Evolutionary conservation across 495 filamentous ascomycete genomes (phyloP).

Genomic region (Aspergillus cristatus): DNA sequence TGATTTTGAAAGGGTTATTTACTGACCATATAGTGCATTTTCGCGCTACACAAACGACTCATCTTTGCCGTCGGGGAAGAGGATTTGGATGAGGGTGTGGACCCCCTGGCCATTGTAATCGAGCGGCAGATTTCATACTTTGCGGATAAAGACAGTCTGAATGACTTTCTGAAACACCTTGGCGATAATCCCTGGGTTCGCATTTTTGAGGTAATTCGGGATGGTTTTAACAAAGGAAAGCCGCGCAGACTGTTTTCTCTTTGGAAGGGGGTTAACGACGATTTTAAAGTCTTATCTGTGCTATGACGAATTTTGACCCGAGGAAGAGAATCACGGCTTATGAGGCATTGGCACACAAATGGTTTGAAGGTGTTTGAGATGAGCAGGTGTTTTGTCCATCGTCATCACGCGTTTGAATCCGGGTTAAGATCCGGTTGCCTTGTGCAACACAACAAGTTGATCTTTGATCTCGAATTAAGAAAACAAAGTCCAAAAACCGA

Average conservation of each 20-base stretch:
- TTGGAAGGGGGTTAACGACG: slow-evolving; percentile 25
- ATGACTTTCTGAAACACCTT: slow-evolving; percentile 24
- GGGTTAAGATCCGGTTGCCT: too few relatives aligned
- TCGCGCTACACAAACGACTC: slow-evolving; percentile 17
- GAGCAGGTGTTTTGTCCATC: too few relatives aligned
- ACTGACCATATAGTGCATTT: slow-evolving; percentile 30
- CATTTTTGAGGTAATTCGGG: slow-evolving; percentile 20
- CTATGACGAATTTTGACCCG: slow-evolving; percentile 18
- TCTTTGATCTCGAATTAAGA: too few relatives aligned
- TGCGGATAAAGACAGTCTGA: slow-evolving; percentile 30
- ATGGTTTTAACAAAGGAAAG: slow-evolving; percentile 26
- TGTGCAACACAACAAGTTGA: too few relatives aligned
- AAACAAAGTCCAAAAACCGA: too few relatives aligned
- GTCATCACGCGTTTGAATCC: too few relatives aligned
- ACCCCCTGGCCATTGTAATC: slow-evolving; percentile 36
- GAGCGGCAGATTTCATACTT: slow-evolving; percentile 43
- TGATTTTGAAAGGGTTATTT: not conserved
- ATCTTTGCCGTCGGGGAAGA: slow-evolving; percentile 19
- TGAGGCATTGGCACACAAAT: slow-evolving; percentile 15
- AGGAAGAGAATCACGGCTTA: slow-evolving; percentile 14
- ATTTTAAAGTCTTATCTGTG: slow-evolving; percentile 24
- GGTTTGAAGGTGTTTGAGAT: slow-evolving; percentile 24
- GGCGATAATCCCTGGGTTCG: slow-evolving; percentile 32
- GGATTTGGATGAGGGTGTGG: slow-evolving; percentile 25
- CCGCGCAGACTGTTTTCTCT: slow-evolving; percentile 23